These are phyloP conservation scores for Fusarium denticulatum DNA, from an alignment of 2,329 filamentous ascomycete species.

Conservation along the genomic window DNA sequence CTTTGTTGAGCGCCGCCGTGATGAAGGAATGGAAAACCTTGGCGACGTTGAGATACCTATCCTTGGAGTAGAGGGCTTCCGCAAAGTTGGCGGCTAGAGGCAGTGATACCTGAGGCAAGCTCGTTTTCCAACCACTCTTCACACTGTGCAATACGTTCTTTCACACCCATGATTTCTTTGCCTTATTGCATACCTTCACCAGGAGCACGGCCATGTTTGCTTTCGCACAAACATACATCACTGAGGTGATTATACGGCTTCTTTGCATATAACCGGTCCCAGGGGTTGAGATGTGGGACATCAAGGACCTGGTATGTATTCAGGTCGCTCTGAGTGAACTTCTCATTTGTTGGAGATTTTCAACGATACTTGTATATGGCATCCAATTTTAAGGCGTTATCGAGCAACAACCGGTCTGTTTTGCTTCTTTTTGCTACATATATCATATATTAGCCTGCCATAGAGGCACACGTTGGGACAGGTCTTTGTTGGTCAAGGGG, in stretches of 20 bases:
- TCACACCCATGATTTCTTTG: constrained; percentile 11
- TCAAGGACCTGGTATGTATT: constrained; percentile 17
- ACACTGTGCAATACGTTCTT: constrained; percentile 3
- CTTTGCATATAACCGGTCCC: constrained; percentile 12
- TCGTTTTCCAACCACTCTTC: not conserved
- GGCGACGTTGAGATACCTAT: constrained; percentile 70
- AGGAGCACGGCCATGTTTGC: constrained; percentile 25
- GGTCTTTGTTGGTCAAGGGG: constrained; percentile 1
- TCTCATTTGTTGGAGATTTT: constrained; percentile 29
- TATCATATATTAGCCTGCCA: constrained; percentile 14
- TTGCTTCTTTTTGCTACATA: constrained; percentile 16
- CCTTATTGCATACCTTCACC: constrained; percentile 7
- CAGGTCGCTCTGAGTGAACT: constrained; percentile 22
- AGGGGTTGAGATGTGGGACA: not conserved
- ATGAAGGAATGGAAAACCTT: constrained; percentile 75
- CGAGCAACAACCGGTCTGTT: constrained; percentile 24
- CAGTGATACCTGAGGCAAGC: not conserved
- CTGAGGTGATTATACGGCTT: constrained; percentile 18
- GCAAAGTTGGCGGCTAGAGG: constrained; percentile 47
- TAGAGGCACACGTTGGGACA: constrained; percentile 5
- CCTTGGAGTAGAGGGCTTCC: constrained; percentile 55
- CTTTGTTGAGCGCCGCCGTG: constrained; percentile 79
- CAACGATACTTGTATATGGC: constrained; percentile 16
- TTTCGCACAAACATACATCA: constrained; percentile 30
- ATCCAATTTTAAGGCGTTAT: constrained; percentile 35